phyloP scores from a whole-genome alignment of 306 rosid species.

The Canavalia gladiata region DNA sequence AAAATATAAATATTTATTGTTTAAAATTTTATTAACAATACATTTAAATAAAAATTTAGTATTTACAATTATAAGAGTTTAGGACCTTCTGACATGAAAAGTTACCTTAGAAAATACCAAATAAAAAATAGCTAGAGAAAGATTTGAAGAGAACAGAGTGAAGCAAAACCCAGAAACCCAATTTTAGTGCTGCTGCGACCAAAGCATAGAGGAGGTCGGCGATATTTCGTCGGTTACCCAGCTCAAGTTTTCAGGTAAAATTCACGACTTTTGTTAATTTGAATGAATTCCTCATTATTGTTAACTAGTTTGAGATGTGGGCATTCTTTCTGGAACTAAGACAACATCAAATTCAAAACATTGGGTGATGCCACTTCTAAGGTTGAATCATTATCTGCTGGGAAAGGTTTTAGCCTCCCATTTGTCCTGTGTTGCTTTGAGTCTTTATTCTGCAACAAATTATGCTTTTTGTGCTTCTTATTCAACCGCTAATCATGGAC shows the following conservation, averaged over 20 bases:
- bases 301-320: slow-evolving; percentile 1
- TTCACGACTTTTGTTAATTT: not conserved
- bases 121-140: too few species aligned
- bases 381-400: slow-evolving; percentile 37
- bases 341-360: not conserved
- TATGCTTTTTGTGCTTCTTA: slow-evolving; percentile 24
- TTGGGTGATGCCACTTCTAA: slow-evolving; percentile 9
- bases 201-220: too few species aligned
- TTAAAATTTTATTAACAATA: too few species aligned
- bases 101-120: too few species aligned
- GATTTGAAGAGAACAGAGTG: too few species aligned
- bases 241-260: slow-evolving; percentile 8
- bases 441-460: slow-evolving; percentile 47
- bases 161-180: too few species aligned
- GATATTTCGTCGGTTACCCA: not conserved
- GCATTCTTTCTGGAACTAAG: not conserved
- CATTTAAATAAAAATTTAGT: too few species aligned
- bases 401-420: slow-evolving; percentile 40
- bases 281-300: not conserved
- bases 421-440: slow-evolving; percentile 32
- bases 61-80: too few species aligned
- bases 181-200: too few species aligned
- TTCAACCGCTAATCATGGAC: slow-evolving; percentile 45
- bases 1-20: too few species aligned
- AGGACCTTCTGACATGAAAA: too few species aligned